Conservation (phyloP, 75 land plant species). For the Pinus tabuliformis region DNA sequence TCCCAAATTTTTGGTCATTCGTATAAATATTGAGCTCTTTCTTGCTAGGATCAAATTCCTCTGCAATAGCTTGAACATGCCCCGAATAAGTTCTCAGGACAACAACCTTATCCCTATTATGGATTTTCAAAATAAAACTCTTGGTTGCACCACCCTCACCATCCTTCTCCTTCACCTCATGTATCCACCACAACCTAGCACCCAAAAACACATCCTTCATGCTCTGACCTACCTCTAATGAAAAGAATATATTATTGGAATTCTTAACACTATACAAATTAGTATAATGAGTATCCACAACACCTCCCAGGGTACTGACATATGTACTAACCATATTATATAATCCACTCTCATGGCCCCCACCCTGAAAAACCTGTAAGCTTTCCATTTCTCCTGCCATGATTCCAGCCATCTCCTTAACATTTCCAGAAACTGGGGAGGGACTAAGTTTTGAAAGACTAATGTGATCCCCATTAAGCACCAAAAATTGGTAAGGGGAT, state of each 20-base stretch:
- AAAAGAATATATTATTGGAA: conserved; percentile 23
- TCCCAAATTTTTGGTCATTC: conserved; percentile 68
- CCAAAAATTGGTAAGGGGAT: not conserved
- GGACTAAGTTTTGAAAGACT: not conserved
- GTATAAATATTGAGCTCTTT: no score
- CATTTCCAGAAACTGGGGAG: not conserved
- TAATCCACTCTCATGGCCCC: conserved; percentile 2
- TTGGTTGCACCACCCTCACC: conserved; percentile 13
- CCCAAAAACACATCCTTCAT: no score
- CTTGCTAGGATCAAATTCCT: no score
- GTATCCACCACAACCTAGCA: no score
- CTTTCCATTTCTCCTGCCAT: conserved; percentile 21
- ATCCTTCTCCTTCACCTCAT: no score
- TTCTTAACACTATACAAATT: conserved; percentile 46
- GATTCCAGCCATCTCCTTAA: not conserved
- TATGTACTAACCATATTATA: conserved; percentile 1
- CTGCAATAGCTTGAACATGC: no score
- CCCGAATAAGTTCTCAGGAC: no score
- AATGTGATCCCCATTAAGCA: not conserved
- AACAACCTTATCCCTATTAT: conserved; percentile 46
- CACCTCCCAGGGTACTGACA: no score
- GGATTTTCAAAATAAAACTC: conserved; percentile 37
- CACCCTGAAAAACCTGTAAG: conserved; percentile 21
- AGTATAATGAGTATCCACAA: no score
- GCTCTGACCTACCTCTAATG: no score